phyloP scores from a whole-genome alignment of 2,329 filamentous ascomycete genomes.

The Colletotrichum zoysiae region DNA sequence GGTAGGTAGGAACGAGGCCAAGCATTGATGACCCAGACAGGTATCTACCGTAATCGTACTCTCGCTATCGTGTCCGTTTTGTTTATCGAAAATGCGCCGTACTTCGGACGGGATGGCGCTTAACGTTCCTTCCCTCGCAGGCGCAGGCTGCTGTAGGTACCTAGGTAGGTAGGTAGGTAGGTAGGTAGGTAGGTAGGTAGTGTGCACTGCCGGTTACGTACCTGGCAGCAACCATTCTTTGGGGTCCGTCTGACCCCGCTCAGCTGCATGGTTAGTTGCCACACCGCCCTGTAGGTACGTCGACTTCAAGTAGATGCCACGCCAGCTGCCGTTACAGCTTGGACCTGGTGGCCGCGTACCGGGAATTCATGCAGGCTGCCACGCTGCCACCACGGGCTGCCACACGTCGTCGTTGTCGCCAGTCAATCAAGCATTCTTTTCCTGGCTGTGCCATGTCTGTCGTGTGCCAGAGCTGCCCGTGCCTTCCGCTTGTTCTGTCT shows the following conservation, averaged over 20 bases:
- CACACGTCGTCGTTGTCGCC: background rate
- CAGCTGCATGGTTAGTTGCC: slow-evolving; percentile 16
- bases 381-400: slow-evolving; percentile 12
- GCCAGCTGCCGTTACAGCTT: background rate
- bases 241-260: background rate
- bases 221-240: slow-evolving; percentile 15
- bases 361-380: slow-evolving; percentile 15
- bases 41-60: background rate
- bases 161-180: too few species aligned
- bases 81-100: background rate
- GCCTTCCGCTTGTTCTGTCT: background rate
- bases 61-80: background rate
- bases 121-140: background rate
- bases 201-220: slow-evolving; percentile 15
- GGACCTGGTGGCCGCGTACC: slow-evolving; percentile 25
- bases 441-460: background rate
- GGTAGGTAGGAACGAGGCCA: background rate
- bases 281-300: slow-evolving; percentile 24
- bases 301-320: slow-evolving; percentile 6
- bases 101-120: background rate
- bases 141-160: too few species aligned
- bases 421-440: background rate
- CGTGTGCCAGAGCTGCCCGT: slow-evolving; percentile 8
- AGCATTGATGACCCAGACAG: background rate
- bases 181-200: too few species aligned